Conservation (phyloP, 768 basidiomycete species). For the Panellus pusillus region DNA sequence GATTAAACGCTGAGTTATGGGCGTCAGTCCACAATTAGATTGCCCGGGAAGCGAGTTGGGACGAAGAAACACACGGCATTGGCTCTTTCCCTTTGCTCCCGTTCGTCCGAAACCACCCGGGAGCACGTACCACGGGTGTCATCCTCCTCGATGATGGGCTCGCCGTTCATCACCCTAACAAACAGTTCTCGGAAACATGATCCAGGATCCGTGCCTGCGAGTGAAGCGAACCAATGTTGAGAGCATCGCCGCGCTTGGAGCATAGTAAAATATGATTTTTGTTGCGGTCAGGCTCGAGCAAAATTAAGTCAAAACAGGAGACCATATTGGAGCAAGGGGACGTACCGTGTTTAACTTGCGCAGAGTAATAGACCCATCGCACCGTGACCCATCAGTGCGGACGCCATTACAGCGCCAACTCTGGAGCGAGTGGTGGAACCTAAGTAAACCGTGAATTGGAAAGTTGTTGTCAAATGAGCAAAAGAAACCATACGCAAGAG, state of each 20-base stretch:
- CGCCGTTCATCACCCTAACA: conserved; percentile 7
- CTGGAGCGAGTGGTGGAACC: conserved; percentile 6
- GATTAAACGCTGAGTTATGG: conserved; percentile 10
- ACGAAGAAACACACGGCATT: conserved; percentile 6
- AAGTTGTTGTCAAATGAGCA: too few relatives aligned
- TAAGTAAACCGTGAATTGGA: too few relatives aligned
- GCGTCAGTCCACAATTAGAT: too few relatives aligned
- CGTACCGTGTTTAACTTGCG: conserved; percentile 8
- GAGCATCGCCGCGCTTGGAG: conserved; percentile 5
- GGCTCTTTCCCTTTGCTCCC: not conserved
- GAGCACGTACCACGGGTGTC: conserved; percentile 9
- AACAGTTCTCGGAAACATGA: conserved; percentile 11
- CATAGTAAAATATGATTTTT: conserved; percentile 7
- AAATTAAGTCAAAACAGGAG: not conserved
- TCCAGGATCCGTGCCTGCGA: conserved; percentile 1
- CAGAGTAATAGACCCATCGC: conserved; percentile 2
- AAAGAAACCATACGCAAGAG: too few relatives aligned
- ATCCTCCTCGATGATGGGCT: conserved; percentile 8
- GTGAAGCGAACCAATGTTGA: not conserved
- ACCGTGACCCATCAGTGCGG: not conserved
- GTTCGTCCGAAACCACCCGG: conserved; percentile 1
- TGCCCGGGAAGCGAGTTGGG: too few relatives aligned
- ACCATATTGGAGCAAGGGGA: too few relatives aligned
- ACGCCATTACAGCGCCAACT: conserved; percentile 3
- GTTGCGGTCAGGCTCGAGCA: conserved; percentile 1